These are phyloP conservation scores for Cryomyces minteri DNA, from an alignment of 495 filamentous ascomycete species.

Conservation along the genomic window DNA sequence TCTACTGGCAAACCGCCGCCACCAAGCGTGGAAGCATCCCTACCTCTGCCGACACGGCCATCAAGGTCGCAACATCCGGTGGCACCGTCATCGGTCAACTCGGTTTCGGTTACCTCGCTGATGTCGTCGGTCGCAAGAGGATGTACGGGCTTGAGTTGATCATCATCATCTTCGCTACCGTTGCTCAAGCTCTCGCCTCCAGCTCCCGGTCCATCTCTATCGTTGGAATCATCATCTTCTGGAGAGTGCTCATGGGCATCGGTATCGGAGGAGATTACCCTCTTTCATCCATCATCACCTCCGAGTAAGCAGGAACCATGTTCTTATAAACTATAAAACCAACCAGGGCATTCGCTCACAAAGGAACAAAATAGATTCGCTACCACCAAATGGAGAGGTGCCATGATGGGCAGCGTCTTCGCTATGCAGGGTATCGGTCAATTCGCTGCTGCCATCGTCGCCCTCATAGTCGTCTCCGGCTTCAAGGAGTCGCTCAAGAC, in stretches of 20 bases:
- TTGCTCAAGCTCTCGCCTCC: slow-evolving; percentile 58
- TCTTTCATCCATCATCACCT: slow-evolving; percentile 67
- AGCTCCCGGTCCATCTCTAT: slow-evolving; percentile 50
- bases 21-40: slow-evolving; percentile 28
- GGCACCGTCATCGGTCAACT: slow-evolving; percentile 79
- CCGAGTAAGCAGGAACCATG: slow-evolving; percentile 33
- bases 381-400: slow-evolving; percentile 67
- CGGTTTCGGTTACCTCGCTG: slow-evolving; percentile 63
- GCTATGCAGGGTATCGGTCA: slow-evolving; percentile 73
- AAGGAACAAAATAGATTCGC: slow-evolving; percentile 39
- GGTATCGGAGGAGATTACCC: slow-evolving; percentile 46
- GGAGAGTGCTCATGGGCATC: slow-evolving; percentile 58
- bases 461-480: slow-evolving; percentile 49
- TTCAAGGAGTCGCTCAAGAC: slow-evolving; percentile 49
- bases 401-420: slow-evolving; percentile 80
- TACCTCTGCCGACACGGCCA: slow-evolving; percentile 47
- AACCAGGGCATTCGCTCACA: slow-evolving; percentile 2
- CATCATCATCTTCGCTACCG: slow-evolving; percentile 69
- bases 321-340: background rate
- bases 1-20: slow-evolving; percentile 40
- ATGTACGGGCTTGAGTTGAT: slow-evolving; percentile 87
- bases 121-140: slow-evolving; percentile 57
- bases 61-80: slow-evolving; percentile 76
- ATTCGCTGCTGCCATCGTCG: slow-evolving; percentile 49
- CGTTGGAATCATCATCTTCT: slow-evolving; percentile 67